These are phyloP conservation scores for Strobilomyces dryophilus DNA, from an alignment of 768 basidiomycete species.

Conservation along the genomic window DNA sequence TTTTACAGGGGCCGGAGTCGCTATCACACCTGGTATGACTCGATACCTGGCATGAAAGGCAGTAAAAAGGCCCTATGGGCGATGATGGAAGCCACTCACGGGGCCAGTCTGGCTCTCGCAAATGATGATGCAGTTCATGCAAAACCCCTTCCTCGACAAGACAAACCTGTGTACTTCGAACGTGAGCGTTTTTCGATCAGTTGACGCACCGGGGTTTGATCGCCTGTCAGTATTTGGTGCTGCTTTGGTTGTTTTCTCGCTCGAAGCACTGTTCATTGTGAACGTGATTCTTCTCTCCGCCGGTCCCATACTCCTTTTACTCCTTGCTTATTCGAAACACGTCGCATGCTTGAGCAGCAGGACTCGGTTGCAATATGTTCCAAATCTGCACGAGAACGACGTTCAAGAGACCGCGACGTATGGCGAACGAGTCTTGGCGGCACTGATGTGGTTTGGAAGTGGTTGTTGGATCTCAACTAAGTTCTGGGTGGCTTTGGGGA, in stretches of 20 bases:
- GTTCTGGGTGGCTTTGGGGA: slow-evolving; percentile 57
- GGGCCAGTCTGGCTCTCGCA: slow-evolving; percentile 52
- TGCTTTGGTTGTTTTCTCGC: slow-evolving; percentile 50
- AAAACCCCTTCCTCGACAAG: slow-evolving; percentile 21
- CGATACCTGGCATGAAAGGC: slow-evolving; percentile 54
- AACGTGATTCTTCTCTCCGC: slow-evolving; percentile 59
- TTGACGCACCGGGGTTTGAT: background rate
- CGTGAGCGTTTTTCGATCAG: slow-evolving; percentile 38
- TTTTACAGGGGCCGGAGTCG: slow-evolving; percentile 71
- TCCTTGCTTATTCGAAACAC: slow-evolving; percentile 38
- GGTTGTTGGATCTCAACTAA: slow-evolving; percentile 48
- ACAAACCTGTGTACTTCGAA: slow-evolving; percentile 64
- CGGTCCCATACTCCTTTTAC: slow-evolving; percentile 54
- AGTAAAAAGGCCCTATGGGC: slow-evolving; percentile 62
- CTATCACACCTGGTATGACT: slow-evolving; percentile 76
- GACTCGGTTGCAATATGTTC: slow-evolving; percentile 10
- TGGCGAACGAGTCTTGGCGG: slow-evolving; percentile 19
- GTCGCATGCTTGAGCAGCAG: slow-evolving; percentile 20
- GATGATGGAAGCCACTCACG: slow-evolving; percentile 67
- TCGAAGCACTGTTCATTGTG: slow-evolving; percentile 45
- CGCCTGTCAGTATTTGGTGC: slow-evolving; percentile 51
- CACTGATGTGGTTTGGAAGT: slow-evolving; percentile 25
- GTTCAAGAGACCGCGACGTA: slow-evolving; percentile 3
- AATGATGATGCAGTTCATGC: slow-evolving; percentile 35
- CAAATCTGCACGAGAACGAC: background rate